Base-by-base conservation (phyloP, 345 rosid species). In the Populus pruinosa region DNA sequence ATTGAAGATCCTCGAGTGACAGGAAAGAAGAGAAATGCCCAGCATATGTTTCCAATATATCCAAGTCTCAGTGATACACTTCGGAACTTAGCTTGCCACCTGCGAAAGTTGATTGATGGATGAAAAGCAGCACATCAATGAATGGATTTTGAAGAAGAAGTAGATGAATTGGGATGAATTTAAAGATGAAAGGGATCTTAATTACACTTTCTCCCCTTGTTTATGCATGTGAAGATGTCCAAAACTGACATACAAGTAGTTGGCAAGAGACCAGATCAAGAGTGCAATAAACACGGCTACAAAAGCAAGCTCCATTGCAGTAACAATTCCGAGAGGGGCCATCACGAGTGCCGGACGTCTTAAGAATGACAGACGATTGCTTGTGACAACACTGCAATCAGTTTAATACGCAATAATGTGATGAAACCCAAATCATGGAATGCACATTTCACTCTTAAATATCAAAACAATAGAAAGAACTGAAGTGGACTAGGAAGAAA, bases 21-120 rank as follows among this genome's bases (percentile, higher is more conserved):
- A 0, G 96, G 96, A 74, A 90, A 87, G 82, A 91, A 90, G 50
- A 91, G 86, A 82, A 91, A 88, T n/a, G 93, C 91, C 92, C 90
- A 87, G 36, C 93, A 88, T 20, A 80, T 82, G 80, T 91, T 87
- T 23, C 93, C 96, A 1, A 90, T 69, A 71, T 82, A 84, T 33
- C 93, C 93, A 21, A 88, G 84, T 55, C 88, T 87, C 56, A 88
- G 47, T 0, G 90, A 87, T 35, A 88, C 90, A 38, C 87, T 77
- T 62, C 90, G 63, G 56, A 90, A 84, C 85, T 88, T 90, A 31
- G 87, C 87, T 69, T 84, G 79, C 91, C 92, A 90, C 70, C 96
- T 91, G 68, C 25, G 1, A 31, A 65, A 59, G 79, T 41, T 41
- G 13, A 82, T 2, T 18, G 14, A 21, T 43, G 25, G 21, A 3